Conservation (phyloP, 768 basidiomycete genomes). For the Boletus vermiculosoides region DNA sequence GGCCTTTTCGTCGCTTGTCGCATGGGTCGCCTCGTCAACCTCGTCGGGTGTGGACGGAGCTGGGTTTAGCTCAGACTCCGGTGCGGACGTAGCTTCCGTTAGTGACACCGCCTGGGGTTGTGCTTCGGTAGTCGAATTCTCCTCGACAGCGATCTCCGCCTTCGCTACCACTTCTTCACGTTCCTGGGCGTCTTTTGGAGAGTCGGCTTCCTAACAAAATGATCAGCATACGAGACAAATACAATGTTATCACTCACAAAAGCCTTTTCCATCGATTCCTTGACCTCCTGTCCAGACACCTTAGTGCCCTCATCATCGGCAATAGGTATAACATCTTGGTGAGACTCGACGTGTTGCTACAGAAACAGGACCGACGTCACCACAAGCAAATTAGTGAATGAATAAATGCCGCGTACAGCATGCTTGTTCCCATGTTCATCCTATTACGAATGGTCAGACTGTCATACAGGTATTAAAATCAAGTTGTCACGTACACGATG, state of each 20-base stretch:
- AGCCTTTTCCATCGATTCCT: constrained; percentile 30
- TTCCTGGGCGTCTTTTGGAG: constrained; percentile 33
- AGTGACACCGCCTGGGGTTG: background rate
- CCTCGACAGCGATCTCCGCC: background rate
- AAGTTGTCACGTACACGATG: constrained; percentile 21
- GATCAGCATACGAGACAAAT: background rate
- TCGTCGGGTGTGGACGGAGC: background rate
- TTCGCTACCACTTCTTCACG: constrained; percentile 23
- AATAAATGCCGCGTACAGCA: constrained; percentile 15
- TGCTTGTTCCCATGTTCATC: constrained; percentile 10
- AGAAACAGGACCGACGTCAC: constrained; percentile 2
- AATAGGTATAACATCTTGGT: constrained; percentile 11
- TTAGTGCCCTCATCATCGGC: constrained; percentile 33
- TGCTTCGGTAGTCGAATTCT: background rate
- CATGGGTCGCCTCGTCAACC: constrained; percentile 2
- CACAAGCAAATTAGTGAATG: background rate
- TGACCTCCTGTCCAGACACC: constrained; percentile 30
- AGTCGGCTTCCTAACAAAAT: constrained; percentile 29
- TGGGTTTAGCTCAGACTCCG: constrained; percentile 3
- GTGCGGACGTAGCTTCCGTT: background rate
- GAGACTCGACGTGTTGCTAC: constrained; percentile 21
- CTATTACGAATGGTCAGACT: constrained; percentile 19
- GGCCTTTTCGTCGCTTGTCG: constrained; percentile 6
- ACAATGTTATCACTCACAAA: constrained; percentile 20
- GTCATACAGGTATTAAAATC: background rate